Evolutionary conservation across 23 red algal genomes (phyloP), one percentile per base, ranked within the genome.

Genomic region (Rhodosorus marinus): DNA sequence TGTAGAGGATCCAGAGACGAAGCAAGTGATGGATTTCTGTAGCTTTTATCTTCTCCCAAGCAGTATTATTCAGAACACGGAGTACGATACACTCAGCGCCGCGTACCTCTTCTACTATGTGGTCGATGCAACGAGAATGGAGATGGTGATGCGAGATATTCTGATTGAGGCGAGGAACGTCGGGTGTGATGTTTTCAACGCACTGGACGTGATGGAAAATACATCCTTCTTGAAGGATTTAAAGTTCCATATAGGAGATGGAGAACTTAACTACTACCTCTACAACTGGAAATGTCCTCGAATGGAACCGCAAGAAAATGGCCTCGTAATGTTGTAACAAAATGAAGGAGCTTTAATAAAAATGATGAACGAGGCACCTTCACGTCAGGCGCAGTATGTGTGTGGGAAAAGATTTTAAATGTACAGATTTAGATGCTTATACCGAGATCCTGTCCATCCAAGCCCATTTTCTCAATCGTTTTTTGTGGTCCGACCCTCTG

Each of bases 151-250:
- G 72, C 29, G 64, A 15, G 81, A 98, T 49, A 72, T 66, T 8
- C 34, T 98, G 29, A 49, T 98, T 25, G 36, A 81, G 20, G 90
- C 90, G 11, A 69, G 57, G 48, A 50, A 68, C 29, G 57, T 69
- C 28, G 60, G 59, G 3, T 85, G 85, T 72, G 90, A 85, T 54
- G 79, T 98, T 20, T 98, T 98, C 63, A 98, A 98, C 41, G 90
- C 79, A 8, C 81, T 98, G 24, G 56, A 85, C 50, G 55, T 98
- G 38, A 82, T 56, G 36, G 52, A 76, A 21, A 80, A 98, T 36
- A 55, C 50, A 3, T 45, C 74, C 15, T 60, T 85, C 40, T 85
- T 98, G 35, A 47, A 74, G 15, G 49, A 84, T 11, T 74, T 84
- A 0, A 79, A 80, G 42, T 98, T 98, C 42, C 55, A 62, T 49